Conservation (phyloP, 73 alveolate genomes). For the Paramecium biaurelia region DNA sequence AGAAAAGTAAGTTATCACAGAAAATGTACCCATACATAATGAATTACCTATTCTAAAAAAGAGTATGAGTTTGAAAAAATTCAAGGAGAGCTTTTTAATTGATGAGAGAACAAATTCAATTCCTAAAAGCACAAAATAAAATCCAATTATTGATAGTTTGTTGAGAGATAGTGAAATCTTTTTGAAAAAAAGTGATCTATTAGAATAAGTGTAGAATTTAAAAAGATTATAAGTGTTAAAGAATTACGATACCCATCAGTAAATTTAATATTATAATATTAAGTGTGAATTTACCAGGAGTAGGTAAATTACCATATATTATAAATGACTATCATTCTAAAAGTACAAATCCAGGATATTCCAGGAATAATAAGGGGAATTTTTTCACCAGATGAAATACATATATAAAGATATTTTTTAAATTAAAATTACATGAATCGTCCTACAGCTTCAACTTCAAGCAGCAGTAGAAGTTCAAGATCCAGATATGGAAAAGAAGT, state of each 20-base stretch:
- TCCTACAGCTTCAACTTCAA: neutral
- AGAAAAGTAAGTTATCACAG: neutral
- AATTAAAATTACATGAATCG: slow-evolving; percentile 19
- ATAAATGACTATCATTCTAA: slow-evolving; percentile 57
- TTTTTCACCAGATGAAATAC: slow-evolving; percentile 45
- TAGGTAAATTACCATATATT: neutral
- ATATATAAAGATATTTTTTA: slow-evolving; percentile 14
- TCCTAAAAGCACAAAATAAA: slow-evolving; percentile 45
- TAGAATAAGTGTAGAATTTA: slow-evolving; percentile 4
- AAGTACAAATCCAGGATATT: slow-evolving; percentile 42
- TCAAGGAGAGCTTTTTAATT: slow-evolving; percentile 27
- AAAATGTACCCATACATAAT: neutral
- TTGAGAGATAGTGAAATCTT: slow-evolving; percentile 27
- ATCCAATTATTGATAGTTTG: slow-evolving; percentile 13
- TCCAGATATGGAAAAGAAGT: slow-evolving; percentile 52
- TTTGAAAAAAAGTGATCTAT: neutral
- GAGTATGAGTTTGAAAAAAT: neutral
- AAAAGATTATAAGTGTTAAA: slow-evolving; percentile 16
- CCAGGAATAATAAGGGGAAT: slow-evolving; percentile 38
- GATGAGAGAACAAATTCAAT: slow-evolving; percentile 58
- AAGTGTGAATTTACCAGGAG: slow-evolving; percentile 25
- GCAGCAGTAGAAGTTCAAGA: slow-evolving; percentile 21
- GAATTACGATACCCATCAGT: slow-evolving; percentile 37
- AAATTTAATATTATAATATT: neutral
- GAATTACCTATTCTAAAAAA: neutral